Evolutionary conservation across 169 alveolate species (phyloP).

Genomic region (Perkinsus marinus): DNA sequence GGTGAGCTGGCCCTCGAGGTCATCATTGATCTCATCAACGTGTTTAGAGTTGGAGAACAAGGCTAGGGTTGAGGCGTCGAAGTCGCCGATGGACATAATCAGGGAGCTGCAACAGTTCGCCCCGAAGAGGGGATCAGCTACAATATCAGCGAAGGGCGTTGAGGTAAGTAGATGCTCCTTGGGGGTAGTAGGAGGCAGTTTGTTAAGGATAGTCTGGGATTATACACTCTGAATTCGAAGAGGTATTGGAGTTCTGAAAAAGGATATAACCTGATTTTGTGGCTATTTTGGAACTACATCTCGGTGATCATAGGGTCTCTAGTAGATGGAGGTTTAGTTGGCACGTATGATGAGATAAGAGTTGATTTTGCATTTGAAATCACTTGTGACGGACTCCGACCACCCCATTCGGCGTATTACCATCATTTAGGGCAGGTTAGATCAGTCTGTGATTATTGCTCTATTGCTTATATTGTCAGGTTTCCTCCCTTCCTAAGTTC

Average conservation of each 20-base stretch:
- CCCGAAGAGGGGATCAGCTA: not conserved
- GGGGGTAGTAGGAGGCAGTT: no score
- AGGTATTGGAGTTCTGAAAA: no score
- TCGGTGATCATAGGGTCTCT: no score
- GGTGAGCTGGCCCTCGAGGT: not conserved
- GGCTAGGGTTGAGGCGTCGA: not conserved
- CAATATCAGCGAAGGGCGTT: not conserved
- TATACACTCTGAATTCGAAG: no score
- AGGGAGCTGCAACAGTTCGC: not conserved
- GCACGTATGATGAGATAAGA: no score
- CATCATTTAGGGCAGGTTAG: not conserved
- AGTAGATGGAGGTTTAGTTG: no score
- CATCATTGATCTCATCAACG: not conserved
- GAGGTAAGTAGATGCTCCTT: not conserved
- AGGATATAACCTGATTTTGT: no score
- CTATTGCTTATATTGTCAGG: not conserved
- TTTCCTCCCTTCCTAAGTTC: not conserved
- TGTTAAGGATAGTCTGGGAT: no score
- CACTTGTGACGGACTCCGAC: no score
- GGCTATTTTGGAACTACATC: no score
- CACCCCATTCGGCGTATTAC: no score
- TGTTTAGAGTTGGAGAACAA: not conserved
- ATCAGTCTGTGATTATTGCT: not conserved
- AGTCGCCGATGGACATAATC: not conserved
- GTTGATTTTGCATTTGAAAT: no score